phyloP scores from a whole-genome alignment of 345 rosid genomes.

The Hibiscus trionum region DNA sequence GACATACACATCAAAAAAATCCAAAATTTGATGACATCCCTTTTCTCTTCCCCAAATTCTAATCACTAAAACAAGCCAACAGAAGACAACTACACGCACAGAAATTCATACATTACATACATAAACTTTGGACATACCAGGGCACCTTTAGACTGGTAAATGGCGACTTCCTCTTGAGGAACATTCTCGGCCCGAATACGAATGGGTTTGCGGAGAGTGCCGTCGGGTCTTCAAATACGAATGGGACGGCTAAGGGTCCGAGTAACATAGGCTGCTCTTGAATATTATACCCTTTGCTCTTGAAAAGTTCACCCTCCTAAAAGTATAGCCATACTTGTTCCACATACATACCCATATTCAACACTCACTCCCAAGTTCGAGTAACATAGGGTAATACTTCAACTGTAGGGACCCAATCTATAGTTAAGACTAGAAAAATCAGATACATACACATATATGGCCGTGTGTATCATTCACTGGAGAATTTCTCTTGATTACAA shows the following conservation, averaged over 20 bases:
- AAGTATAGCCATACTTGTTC: no score
- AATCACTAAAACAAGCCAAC: neutral
- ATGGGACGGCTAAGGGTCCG: no score
- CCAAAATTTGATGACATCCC: neutral
- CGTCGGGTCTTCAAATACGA: constrained; percentile 85
- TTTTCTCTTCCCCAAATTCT: neutral
- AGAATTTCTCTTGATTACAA: neutral
- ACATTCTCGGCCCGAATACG: constrained; percentile 82
- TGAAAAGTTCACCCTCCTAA: no score
- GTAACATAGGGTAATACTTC: neutral
- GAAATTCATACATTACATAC: neutral
- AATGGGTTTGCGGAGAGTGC: constrained; percentile 84
- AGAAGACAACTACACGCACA: neutral
- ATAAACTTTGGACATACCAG: constrained; percentile 38
- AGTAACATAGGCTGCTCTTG: no score
- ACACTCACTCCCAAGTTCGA: neutral
- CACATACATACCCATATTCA: no score
- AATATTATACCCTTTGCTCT: no score
- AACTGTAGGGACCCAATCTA: neutral
- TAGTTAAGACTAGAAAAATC: neutral
- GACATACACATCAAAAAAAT: neutral
- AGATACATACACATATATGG: neutral
- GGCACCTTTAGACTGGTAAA: constrained; percentile 81
- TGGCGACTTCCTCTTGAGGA: constrained; percentile 93
- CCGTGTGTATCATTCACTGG: neutral